Conservation (phyloP, 2,329 filamentous ascomycete genomes). For the Boeremia exigua region DNA sequence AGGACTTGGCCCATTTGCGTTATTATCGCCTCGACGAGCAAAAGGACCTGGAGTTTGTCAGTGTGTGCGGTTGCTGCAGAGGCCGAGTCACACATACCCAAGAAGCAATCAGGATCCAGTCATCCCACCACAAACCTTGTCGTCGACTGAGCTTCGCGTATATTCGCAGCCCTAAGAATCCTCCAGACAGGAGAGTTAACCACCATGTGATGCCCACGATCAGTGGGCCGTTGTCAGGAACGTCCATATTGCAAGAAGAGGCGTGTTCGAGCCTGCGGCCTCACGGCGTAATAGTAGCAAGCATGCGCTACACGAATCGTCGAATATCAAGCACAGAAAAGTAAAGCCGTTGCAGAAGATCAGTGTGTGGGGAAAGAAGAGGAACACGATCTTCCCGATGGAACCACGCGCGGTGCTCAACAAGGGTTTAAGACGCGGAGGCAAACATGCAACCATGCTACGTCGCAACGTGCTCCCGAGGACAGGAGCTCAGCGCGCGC, state of each 20-base stretch:
- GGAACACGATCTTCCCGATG: conserved; percentile 12
- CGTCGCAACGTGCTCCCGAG: not conserved
- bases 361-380: conserved; percentile 6
- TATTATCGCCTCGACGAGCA: conserved; percentile 26
- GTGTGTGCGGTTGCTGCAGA: not conserved
- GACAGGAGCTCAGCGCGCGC: conserved; percentile 2
- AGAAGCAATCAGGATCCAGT: conserved; percentile 33
- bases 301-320: conserved; percentile 7
- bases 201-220: conserved; percentile 36
- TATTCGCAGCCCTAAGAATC: conserved; percentile 31
- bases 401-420: conserved; percentile 4
- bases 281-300: not conserved
- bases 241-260: conserved; percentile 7
- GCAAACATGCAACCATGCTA: not conserved
- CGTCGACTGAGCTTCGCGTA: conserved; percentile 36
- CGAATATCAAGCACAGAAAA: conserved; percentile 1
- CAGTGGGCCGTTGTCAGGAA: conserved; percentile 31
- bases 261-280: conserved; percentile 2
- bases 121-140: conserved; percentile 40
- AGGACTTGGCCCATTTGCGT: conserved; percentile 29
- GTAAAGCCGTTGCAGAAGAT: not conserved
- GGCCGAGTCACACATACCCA: conserved; percentile 23
- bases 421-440: conserved; percentile 11
- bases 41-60: conserved; percentile 24
- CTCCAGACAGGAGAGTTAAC: conserved; percentile 28